These are phyloP conservation scores for Chrysanthemum lavandulifolium DNA, from an alignment of 129 eudicot genomes.

Conservation along the genomic window DNA sequence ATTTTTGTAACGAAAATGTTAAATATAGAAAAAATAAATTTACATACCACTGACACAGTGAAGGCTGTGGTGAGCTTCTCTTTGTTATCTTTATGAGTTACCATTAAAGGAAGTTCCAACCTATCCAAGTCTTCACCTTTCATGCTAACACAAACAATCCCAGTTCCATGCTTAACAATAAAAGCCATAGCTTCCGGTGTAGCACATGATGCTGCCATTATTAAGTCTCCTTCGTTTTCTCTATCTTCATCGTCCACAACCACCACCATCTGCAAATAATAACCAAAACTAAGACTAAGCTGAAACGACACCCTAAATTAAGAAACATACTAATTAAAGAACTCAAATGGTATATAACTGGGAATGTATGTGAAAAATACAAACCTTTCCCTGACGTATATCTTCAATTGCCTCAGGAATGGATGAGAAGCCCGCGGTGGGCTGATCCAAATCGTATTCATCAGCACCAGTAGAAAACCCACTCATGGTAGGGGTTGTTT, in stretches of 20 bases:
- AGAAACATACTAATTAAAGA: not conserved
- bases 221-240: constrained; percentile 84
- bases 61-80: constrained; percentile 84
- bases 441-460: constrained; percentile 63
- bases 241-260: constrained; percentile 92
- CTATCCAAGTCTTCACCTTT: constrained; percentile 75
- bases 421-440: constrained; percentile 64
- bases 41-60: constrained; percentile 81
- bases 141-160: constrained; percentile 93
- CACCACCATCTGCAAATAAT: constrained; percentile 56
- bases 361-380: not conserved
- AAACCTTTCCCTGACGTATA: constrained; percentile 80
- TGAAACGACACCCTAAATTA: not conserved
- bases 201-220: constrained; percentile 71
- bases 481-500: constrained; percentile 46
- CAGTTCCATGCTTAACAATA: constrained; percentile 87
- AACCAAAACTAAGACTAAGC: not conserved
- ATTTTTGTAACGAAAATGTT: not conserved
- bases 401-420: constrained; percentile 83
- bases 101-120: constrained; percentile 79
- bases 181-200: constrained; percentile 86
- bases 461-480: constrained; percentile 35
- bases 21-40: not conserved
- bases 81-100: constrained; percentile 62
- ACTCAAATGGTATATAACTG: not conserved